Evolutionary conservation across 192 early-diverging fungal genomes (phyloP), one percentile per base, ranked within the genome.

Genomic region (Oehlia diaphana): DNA sequence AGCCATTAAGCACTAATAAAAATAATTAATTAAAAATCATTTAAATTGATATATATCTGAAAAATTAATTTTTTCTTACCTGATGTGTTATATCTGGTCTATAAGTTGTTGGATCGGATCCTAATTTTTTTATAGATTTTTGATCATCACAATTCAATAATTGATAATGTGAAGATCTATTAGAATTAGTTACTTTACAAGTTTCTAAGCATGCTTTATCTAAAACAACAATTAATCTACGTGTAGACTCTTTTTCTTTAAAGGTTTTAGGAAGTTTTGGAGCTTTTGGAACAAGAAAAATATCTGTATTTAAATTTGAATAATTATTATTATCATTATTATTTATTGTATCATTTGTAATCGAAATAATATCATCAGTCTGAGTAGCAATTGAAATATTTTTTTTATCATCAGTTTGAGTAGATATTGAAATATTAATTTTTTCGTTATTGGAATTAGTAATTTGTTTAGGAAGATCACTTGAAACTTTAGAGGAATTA

Each of bases 91-190:
- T 99, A 83, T 99, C 97, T 10, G 97, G 97, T 49, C 97, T 89
- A 49, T 50, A 63, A 84, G 88, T 91, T 68, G 95, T 92, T 42
- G 93, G 87, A 63, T 93, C 85, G 77, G 94, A 84, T 63, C 92
- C 90, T 82, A 94, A 87, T 81, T 97, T 96, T 72, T 93, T 94
- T n/a, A 99, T 85, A 72, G 95, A 87, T 49, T 93, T 90, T 77
- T 99, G 96, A 85, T 99, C 98, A 83, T 99, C 98, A 81, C 94
- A 96, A 88, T 98, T 98, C 64, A 98, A 88, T 72, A 98, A 87
- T 82, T 95, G 94, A 82, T 97, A 97, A 72, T 88, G 86, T 19
- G 90, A 92, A 64, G 94, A 88, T 66, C 91, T 47, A 47, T 47
- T 93, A 77, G 90, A 86, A 80, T 93, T 93, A 23, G 92, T 91